These are phyloP conservation scores for Trichocomaceae sp. DNA, from an alignment of 2,329 filamentous ascomycete genomes.

Conservation along the genomic window DNA sequence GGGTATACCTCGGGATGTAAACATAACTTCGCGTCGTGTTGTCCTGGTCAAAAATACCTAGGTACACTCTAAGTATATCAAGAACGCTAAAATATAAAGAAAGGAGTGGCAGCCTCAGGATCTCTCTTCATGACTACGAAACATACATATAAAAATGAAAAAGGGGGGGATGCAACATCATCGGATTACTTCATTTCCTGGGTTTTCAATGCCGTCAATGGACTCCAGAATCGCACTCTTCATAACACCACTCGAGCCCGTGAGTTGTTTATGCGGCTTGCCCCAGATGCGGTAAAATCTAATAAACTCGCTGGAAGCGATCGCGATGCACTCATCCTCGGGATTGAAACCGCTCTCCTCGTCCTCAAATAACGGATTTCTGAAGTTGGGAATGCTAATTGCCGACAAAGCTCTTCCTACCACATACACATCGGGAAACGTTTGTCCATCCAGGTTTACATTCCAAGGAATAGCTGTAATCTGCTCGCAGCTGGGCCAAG, in stretches of 20 bases:
- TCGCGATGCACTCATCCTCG: constrained; percentile 76
- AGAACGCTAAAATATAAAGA: neutral
- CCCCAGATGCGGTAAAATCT: constrained; percentile 95
- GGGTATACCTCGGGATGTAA: too few relatives aligned
- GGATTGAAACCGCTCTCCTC: constrained; percentile 23
- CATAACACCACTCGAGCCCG: constrained; percentile 54
- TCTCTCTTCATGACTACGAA: neutral
- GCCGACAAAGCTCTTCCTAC: constrained; percentile 6
- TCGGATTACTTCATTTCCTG: constrained; percentile 56
- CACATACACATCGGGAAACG: neutral
- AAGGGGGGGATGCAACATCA: constrained; percentile 33
- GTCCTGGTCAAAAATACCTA: neutral
- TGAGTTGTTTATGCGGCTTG: constrained; percentile 51
- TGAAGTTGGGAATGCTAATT: constrained; percentile 10
- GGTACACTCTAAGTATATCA: neutral
- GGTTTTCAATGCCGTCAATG: constrained; percentile 65
- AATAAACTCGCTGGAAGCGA: constrained; percentile 86
- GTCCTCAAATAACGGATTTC: neutral
- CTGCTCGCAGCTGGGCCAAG: constrained; percentile 85
- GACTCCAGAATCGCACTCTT: constrained; percentile 81
- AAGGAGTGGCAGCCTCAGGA: neutral
- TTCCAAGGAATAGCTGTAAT: constrained; percentile 81
- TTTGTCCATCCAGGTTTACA: constrained; percentile 38
- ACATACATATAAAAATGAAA: neutral
- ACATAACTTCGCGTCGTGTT: neutral